Conservation (phyloP, 228 moss, liverwort and hornwort genomes). For the Sphagnum fallax region DNA sequence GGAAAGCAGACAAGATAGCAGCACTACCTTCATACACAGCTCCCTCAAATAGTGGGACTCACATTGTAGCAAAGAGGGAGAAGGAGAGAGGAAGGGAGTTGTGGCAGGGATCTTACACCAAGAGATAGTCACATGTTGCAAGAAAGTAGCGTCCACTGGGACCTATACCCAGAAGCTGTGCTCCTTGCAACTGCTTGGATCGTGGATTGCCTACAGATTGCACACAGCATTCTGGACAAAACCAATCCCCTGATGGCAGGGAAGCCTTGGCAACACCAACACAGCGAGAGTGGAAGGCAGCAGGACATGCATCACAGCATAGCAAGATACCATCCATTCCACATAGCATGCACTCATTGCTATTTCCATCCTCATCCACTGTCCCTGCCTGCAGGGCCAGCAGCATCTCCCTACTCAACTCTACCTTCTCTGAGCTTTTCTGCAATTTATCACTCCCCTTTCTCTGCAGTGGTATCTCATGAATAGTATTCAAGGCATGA, state of each 20-base stretch:
- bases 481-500: constrained; percentile 27
- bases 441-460: constrained; percentile 52
- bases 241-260: constrained; percentile 85
- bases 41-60: too few species aligned
- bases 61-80: too few species aligned
- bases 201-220: constrained; percentile 48
- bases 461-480: constrained; percentile 39
- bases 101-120: constrained; percentile 62
- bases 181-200: constrained; percentile 70
- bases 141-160: constrained; percentile 48
- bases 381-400: constrained; percentile 48
- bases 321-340: constrained; percentile 97
- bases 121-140: constrained; percentile 64
- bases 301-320: constrained; percentile 98
- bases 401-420: constrained; percentile 63
- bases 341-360: constrained; percentile 89
- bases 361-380: constrained; percentile 84
- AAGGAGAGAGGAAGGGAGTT: too few species aligned
- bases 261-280: constrained; percentile 74
- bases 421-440: constrained; percentile 48
- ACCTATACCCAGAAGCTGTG: constrained; percentile 56
- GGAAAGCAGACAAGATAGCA: too few species aligned
- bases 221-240: constrained; percentile 85
- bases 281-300: constrained; percentile 93
- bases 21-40: too few species aligned